Percentiles rank a stretch among this genome's conserved stretches.
phyloP scores from a whole-genome alignment of 257 asterid species.

The Solanum arcanum region DNA sequence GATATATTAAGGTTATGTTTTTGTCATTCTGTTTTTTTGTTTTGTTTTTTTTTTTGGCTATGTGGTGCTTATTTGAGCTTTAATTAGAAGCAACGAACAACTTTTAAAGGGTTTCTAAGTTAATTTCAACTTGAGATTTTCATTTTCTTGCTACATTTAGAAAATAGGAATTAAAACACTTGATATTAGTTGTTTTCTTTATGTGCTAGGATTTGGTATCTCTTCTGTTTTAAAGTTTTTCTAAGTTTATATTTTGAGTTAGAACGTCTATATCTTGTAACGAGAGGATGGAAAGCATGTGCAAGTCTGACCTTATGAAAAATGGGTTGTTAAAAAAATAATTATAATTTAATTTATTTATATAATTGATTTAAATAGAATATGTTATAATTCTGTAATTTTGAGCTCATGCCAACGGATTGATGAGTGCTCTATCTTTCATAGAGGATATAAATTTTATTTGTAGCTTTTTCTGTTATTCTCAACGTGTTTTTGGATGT shows the following conservation, averaged over 20 bases:
- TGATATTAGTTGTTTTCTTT: not conserved
- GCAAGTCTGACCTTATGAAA: not conserved
- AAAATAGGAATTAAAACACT: not conserved
- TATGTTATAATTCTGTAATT: not conserved
- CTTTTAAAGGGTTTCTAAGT: not conserved
- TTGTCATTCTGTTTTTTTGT: not conserved
- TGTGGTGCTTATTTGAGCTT: not conserved
- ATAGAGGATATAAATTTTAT: too few species aligned
- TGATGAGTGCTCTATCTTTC: not conserved
- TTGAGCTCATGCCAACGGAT: too few species aligned
- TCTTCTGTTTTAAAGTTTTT: not conserved
- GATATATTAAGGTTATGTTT: not conserved
- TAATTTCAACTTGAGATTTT: not conserved
- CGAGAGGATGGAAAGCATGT: not conserved
- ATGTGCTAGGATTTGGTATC: not conserved
- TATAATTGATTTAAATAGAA: not conserved
- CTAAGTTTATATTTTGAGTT: not conserved
- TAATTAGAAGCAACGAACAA: not conserved
- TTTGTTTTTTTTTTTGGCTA: not conserved
- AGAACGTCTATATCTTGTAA: not conserved
- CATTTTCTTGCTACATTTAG: not conserved
- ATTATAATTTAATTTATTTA: too few species aligned
- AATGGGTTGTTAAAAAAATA: not conserved
- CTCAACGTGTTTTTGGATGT: too few species aligned
- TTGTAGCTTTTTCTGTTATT: not conserved